Evolutionary conservation across 306 rosid species (phyloP), one percentile per base, ranked within the genome.

Genomic region (Cucumis hystrix): DNA sequence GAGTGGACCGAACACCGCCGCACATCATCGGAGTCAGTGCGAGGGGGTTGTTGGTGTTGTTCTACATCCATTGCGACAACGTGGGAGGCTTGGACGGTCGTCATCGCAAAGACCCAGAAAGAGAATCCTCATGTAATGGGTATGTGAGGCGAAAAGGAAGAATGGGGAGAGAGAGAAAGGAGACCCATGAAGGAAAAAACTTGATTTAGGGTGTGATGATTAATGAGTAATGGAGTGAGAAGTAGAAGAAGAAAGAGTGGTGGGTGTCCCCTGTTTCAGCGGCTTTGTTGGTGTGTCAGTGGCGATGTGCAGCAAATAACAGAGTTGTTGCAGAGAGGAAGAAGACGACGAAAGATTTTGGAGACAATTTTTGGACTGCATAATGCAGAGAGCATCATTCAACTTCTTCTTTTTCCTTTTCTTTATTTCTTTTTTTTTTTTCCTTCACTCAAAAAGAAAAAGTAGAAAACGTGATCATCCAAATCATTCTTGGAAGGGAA

Each of bases 111-210:
- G 59, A 82, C 79, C 84, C 84, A 78, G 75, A 87, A 72, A 84
- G 62, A 83, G 89, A 89, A 83, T 86, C 91, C 80, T 90, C 96
- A 93, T 91, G 92, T 76, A 88, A 87, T 80, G 87, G 51, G 79
- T 66, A 67, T 63, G 64, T 12, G 77, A 75, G 83, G 83, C 84
- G 40, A 82, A 78, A 79, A 85, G 67, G 83, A 85, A 82, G n/a
- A 84, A 87, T 63, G 77, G 80, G 82, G 87, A 72, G 74, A 79
- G 77, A 82, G 80, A 81, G 75, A 81, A 78, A 81, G 59, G 83
- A 71, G 33, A 3, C n/a, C 49, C 77, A 64, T 64, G 2, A 37
- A 64, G 13, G 2, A 37, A 64, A 17, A 4, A 12, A 51, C 1
- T 14, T 7, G 71, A 37, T 35, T 61, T 64, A 64, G 71, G 71